Conservation (phyloP, 2,329 filamentous ascomycete species). For the Botryotinia convoluta region DNA sequence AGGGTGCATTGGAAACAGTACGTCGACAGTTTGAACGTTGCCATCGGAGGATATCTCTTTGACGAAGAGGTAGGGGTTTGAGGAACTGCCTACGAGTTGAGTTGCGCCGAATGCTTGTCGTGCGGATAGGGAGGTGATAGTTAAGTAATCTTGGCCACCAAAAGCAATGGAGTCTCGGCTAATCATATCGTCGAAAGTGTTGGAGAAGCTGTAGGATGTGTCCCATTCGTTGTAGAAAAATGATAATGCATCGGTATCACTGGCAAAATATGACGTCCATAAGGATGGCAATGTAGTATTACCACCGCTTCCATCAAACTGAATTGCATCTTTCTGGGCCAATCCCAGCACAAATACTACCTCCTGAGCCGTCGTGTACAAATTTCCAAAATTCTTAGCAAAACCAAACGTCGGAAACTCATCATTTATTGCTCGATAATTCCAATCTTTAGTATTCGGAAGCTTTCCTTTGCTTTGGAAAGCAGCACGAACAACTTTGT, state of each 20-base stretch:
- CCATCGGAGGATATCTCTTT: constrained; percentile 88
- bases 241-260: constrained; percentile 57
- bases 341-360: constrained; percentile 72
- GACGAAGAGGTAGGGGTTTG: constrained; percentile 50
- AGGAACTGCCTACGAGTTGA: constrained; percentile 46
- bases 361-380: constrained; percentile 26
- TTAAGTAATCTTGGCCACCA: constrained; percentile 54
- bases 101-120: constrained; percentile 47
- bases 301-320: constrained; percentile 67
- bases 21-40: constrained; percentile 83
- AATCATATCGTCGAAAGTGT: constrained; percentile 67
- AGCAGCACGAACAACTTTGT: constrained; percentile 59
- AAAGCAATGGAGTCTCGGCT: constrained; percentile 63
- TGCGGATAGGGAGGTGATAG: constrained; percentile 49
- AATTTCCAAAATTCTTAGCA: constrained; percentile 52
- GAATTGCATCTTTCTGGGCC: constrained; percentile 72
- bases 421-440: constrained; percentile 65
- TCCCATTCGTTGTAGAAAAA: constrained; percentile 76
- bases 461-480: constrained; percentile 65
- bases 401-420: constrained; percentile 82
- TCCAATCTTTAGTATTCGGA: constrained; percentile 59
- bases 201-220: constrained; percentile 55
- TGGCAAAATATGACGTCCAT: constrained; percentile 71
- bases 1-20: constrained; percentile 81
- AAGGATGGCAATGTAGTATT: constrained; percentile 67